Evolutionary conservation across 140 eudicot genomes (phyloP).

Genomic region (Flaveria floridana): DNA sequence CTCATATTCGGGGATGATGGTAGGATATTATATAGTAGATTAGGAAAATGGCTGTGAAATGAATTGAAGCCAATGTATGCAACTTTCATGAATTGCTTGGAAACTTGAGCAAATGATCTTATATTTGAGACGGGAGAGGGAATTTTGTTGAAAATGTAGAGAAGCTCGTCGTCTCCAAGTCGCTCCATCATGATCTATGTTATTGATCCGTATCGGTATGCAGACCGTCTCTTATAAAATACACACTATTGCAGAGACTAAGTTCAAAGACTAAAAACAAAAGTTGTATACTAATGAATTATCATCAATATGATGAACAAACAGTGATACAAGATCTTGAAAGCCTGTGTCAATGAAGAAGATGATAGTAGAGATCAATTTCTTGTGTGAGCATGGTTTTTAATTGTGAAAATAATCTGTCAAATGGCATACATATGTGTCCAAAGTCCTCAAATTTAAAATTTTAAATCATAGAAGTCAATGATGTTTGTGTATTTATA

Average conservation of each 20-base stretch:
- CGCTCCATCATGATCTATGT: conserved; percentile 14
- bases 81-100: conserved; percentile 30
- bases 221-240: neutral
- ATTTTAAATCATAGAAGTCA: neutral
- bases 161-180: conserved; percentile 30
- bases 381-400: neutral
- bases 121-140: neutral
- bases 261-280: too few relatives aligned
- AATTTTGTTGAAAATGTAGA: conserved; percentile 26
- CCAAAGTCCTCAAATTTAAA: neutral
- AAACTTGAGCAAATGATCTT: conserved; percentile 30
- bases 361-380: neutral
- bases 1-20: conserved; percentile 24
- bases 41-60: conserved; percentile 4
- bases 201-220: neutral
- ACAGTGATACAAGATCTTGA: neutral
- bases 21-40: conserved; percentile 22
- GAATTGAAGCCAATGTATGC: neutral
- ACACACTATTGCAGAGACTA: neutral
- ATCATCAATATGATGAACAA: neutral
- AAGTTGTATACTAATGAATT: too few relatives aligned
- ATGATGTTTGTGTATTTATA: conserved; percentile 3
- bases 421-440: neutral
- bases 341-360: neutral
- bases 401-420: neutral